Conservation (phyloP, 1,139 yeast genomes). For the Candida dubliniensis region DNA sequence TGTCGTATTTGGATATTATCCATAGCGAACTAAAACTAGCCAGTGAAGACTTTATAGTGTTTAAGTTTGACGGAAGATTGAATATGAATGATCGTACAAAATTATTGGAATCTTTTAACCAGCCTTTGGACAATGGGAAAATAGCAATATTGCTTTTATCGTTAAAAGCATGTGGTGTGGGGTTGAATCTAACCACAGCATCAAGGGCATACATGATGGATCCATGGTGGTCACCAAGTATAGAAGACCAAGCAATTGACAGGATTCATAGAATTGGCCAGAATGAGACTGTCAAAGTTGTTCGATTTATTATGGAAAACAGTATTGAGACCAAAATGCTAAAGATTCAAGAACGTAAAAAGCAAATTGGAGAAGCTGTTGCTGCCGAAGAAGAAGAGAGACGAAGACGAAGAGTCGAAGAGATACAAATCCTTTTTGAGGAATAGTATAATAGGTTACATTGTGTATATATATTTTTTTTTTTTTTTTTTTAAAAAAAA, state of each 20-base stretch:
- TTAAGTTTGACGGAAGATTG: slow-evolving; percentile 82
- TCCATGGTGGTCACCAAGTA: slow-evolving; percentile 98
- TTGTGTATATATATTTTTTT: neutral
- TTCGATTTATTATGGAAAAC: slow-evolving; percentile 76
- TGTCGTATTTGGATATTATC: slow-evolving; percentile 76
- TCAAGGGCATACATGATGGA: slow-evolving; percentile 90
- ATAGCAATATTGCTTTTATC: slow-evolving; percentile 68
- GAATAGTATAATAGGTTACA: slow-evolving; percentile 23
- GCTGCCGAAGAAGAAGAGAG: slow-evolving; percentile 79
- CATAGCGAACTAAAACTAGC: slow-evolving; percentile 56
- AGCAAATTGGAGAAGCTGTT: slow-evolving; percentile 82
- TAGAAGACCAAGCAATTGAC: slow-evolving; percentile 94
- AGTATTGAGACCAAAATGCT: slow-evolving; percentile 93
- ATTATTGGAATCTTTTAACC: slow-evolving; percentile 56
- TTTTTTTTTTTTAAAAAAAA: neutral
- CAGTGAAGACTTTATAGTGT: slow-evolving; percentile 38
- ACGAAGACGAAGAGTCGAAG: slow-evolving; percentile 74
- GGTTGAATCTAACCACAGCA: slow-evolving; percentile 84
- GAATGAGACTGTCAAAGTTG: slow-evolving; percentile 65
- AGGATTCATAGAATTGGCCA: slow-evolving; percentile 94
- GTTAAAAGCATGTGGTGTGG: slow-evolving; percentile 94
- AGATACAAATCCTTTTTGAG: slow-evolving; percentile 74
- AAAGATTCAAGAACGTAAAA: slow-evolving; percentile 80
- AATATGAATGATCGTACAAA: slow-evolving; percentile 64
- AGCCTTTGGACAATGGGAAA: slow-evolving; percentile 27